A percentile compares a stretch with the other conserved stretches of the same genome.
Evolutionary conservation across 208 protist genomes (phyloP).

Genomic region (Leishmania mexicana): DNA sequence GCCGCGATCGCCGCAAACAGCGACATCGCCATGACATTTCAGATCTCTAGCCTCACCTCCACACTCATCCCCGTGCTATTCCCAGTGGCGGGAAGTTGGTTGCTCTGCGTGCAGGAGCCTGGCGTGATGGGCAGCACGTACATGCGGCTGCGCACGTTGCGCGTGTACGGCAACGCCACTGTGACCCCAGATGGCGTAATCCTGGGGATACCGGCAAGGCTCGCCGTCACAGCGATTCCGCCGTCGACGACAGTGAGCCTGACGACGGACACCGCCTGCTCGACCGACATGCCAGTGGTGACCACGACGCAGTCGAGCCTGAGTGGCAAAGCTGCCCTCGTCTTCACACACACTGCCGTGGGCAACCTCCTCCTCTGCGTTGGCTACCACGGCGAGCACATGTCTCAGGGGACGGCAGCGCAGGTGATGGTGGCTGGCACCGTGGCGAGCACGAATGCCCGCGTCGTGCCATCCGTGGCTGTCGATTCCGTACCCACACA

Average conservation of each 20-base stretch:
- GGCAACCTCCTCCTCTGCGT: slow-evolving; percentile 51
- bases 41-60: slow-evolving; percentile 13
- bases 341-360: slow-evolving; percentile 19
- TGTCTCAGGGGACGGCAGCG: slow-evolving; percentile 26
- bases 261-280: slow-evolving; percentile 20
- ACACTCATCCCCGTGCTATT: slow-evolving; percentile 40
- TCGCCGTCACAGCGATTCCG: slow-evolving; percentile 38
- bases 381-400: slow-evolving; percentile 45
- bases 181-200: slow-evolving; percentile 46
- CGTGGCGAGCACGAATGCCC: slow-evolving; percentile 15
- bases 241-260: slow-evolving; percentile 37
- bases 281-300: slow-evolving; percentile 26
- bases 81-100: slow-evolving; percentile 38
- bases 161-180: slow-evolving; percentile 49
- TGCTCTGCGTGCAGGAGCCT: slow-evolving; percentile 52
- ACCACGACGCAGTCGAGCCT: slow-evolving; percentile 32
- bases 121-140: slow-evolving; percentile 25
- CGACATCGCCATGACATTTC: slow-evolving; percentile 28
- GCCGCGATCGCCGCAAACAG: slow-evolving; percentile 18
- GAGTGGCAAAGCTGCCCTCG: slow-evolving; percentile 28
- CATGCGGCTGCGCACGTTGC: slow-evolving; percentile 36
- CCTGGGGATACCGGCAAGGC: slow-evolving; percentile 22
- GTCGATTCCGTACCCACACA: slow-evolving; percentile 34
- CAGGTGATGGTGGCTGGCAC: slow-evolving; percentile 28
- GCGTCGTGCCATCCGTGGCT: slow-evolving; percentile 33